Percentiles rank a stretch among this genome's conserved stretches.
Conservation (phyloP, 164 flowering plant species). For the Aristolochia contorta region DNA sequence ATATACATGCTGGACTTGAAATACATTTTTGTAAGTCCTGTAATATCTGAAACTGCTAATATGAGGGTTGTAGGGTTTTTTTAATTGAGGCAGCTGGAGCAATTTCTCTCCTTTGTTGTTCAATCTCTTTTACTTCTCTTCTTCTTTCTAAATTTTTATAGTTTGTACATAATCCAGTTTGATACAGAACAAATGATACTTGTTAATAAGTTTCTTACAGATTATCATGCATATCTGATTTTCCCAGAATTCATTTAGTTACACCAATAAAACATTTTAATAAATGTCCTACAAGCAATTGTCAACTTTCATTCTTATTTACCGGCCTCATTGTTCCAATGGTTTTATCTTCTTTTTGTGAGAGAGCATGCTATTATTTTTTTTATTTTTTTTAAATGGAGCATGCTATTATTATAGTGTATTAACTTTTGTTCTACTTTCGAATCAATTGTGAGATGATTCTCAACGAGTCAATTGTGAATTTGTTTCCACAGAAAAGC, state of each 20-base stretch:
- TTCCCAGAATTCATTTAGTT: too few species aligned
- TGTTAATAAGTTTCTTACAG: too few species aligned
- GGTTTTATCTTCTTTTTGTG: neutral
- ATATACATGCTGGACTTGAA: neutral
- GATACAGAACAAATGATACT: too few species aligned
- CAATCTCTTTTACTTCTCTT: neutral
- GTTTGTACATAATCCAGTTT: too few species aligned
- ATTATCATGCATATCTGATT: too few species aligned
- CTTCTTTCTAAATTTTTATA: neutral
- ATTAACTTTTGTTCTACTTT: neutral
- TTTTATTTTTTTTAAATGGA: neutral
- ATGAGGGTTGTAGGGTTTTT: too few species aligned
- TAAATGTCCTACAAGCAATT: too few species aligned
- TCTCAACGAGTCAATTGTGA: neutral
- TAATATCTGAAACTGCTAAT: too few species aligned
- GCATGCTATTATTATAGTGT: neutral
- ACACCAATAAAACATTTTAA: too few species aligned
- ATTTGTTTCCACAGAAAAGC: conserved; percentile 29
- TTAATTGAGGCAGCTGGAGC: too few species aligned
- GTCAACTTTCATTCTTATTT: neutral
- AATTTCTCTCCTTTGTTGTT: neutral
- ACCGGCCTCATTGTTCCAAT: neutral
- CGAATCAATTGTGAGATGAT: neutral
- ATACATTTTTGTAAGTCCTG: too few species aligned
- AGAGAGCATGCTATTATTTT: neutral